Conservation (phyloP, 2,329 filamentous ascomycete genomes). For the Tolypocladium ovalisporum region DNA sequence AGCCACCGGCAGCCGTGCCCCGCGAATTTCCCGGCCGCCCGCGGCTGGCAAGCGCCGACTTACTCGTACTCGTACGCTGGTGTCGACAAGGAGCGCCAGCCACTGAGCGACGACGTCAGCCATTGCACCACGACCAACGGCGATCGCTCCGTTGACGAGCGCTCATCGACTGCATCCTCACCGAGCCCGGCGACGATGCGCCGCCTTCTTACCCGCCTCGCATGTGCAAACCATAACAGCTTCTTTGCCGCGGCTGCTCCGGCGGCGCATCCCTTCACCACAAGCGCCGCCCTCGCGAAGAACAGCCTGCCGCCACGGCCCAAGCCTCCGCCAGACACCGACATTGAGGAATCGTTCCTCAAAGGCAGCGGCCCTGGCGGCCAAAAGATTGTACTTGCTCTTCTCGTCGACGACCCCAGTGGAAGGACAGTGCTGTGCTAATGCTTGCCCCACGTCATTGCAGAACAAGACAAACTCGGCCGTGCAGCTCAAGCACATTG, state of each 20-base stretch:
- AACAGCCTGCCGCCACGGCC: constrained; percentile 66
- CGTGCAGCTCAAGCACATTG: constrained; percentile 82
- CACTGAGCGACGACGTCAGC: background rate
- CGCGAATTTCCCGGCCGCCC: background rate
- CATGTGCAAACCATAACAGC: background rate
- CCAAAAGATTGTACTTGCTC: constrained; percentile 68
- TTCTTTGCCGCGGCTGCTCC: background rate
- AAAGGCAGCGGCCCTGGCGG: constrained; percentile 89
- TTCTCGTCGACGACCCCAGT: background rate
- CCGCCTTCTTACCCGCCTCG: background rate
- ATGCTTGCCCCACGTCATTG: background rate
- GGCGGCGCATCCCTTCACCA: constrained; percentile 17
- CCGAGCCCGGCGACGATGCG: background rate
- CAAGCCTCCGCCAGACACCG: constrained; percentile 59
- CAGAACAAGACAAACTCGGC: constrained; percentile 95
- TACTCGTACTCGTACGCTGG: too few relatives aligned
- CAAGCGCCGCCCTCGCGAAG: constrained; percentile 12
- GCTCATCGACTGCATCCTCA: background rate
- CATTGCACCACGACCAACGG: background rate
- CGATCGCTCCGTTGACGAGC: background rate
- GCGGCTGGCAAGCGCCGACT: background rate
- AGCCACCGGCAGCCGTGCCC: background rate
- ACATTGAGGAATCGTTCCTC: constrained; percentile 76
- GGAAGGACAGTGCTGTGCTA: too few relatives aligned
- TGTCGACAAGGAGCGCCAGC: background rate